Evolutionary conservation across 2,329 filamentous ascomycete species (phyloP), one percentile per base, ranked within the genome.

Genomic region (Pseudocercospora musae): DNA sequence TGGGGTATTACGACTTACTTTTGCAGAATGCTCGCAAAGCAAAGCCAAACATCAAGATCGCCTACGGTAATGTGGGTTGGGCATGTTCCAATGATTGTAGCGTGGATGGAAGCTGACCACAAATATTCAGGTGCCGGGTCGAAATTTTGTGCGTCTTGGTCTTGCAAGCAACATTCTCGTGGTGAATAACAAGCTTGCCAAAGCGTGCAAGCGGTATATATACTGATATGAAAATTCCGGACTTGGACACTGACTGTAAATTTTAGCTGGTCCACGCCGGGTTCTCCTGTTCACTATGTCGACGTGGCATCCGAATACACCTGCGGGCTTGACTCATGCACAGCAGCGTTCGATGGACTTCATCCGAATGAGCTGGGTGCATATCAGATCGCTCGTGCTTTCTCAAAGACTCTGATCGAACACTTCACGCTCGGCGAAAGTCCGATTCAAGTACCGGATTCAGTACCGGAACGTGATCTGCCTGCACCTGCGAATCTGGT

Each of bases 351-450:
- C 60, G 79, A 80, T 67, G 79, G 78, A 9, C 66, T 81, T 8
- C 79, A 81, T 58, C 79, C 78, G 0, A 78, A 76, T 53, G 72
- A 72, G 5, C 66, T 75, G 1, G 79, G 78, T 15, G 78, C 81
- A 54, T 78, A 71, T 63, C 72, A 80, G 59, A 77, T 81, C 56
- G 78, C 79, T 2, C 66, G 72, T 48, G 78, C 78, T 9, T 81
- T 80, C 66, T 71, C 74, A 8, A 58, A 62, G 42, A 37, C 48
- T 11, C 37, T 62, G n/a, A 52, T 62, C 27, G 56, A 59, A 20
- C 33, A 62, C 27, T 62, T 59, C 49, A 52, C 60, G 2, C 48
- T 59, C 3, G 60, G 60, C 13, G 23, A 58, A 20, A 15, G 33
- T 25, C 60, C 56, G 1, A 20, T 59, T 8, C 40, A 37, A 56